Conservation (phyloP, 106 monocot species). For the Dactylorhiza incarnata region DNA sequence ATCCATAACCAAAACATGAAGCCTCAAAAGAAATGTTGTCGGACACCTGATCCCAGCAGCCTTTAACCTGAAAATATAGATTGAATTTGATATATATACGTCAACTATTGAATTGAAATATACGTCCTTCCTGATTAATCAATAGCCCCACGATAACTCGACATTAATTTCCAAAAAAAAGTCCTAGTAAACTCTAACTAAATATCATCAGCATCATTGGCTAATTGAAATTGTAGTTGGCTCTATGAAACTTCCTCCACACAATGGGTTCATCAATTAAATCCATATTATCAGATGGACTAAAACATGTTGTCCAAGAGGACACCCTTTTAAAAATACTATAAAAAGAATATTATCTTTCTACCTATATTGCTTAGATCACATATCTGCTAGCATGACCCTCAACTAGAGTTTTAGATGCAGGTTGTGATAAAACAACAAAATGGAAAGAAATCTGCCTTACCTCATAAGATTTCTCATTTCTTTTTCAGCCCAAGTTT, state of each 20-base stretch:
- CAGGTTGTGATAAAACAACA: not conserved
- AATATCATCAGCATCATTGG: not conserved
- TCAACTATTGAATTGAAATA: not conserved
- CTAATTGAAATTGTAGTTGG: not conserved
- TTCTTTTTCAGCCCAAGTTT: slow-evolving; percentile 98
- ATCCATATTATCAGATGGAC: not conserved
- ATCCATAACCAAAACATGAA: slow-evolving; percentile 97
- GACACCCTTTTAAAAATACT: not conserved
- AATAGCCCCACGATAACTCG: not conserved
- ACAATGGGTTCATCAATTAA: not conserved
- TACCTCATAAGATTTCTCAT: slow-evolving; percentile 92
- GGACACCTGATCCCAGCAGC: slow-evolving; percentile 96
- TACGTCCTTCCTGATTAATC: not conserved
- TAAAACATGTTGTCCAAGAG: not conserved
- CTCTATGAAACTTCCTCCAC: not conserved
- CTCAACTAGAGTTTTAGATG: not conserved
- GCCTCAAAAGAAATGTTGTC: slow-evolving; percentile 61
- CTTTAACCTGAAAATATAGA: slow-evolving; percentile 44
- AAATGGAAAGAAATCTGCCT: not conserved
- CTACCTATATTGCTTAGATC: not conserved
- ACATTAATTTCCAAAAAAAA: not conserved
- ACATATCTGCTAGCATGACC: not conserved
- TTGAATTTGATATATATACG: not conserved
- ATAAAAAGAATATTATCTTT: not conserved
- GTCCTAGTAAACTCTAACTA: not conserved